Conservation (phyloP, 2,329 filamentous ascomycete species). For the Apiospora koreana region DNA sequence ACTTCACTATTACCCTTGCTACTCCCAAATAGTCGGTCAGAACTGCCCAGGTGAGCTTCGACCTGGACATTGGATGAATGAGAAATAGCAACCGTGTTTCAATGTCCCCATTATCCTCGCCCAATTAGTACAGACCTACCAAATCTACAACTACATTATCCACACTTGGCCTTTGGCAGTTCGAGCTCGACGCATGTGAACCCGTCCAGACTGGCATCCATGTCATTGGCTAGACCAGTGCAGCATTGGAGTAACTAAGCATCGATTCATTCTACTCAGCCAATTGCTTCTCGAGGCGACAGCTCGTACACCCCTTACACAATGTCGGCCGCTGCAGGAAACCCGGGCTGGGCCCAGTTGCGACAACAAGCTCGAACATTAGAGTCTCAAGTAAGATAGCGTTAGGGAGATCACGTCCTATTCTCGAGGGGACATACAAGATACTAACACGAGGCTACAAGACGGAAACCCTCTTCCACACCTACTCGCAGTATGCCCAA, state of each 20-base stretch:
- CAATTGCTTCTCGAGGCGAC: background rate
- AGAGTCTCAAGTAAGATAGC: constrained; percentile 75
- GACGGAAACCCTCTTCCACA: constrained; percentile 83
- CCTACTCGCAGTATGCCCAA: constrained; percentile 88
- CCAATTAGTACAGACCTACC: constrained; percentile 3
- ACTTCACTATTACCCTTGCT: too few relatives aligned
- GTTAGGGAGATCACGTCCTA: background rate
- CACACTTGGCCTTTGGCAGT: background rate
- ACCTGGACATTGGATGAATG: constrained; percentile 4
- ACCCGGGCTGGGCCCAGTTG: constrained; percentile 84
- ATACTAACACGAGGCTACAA: constrained; percentile 37
- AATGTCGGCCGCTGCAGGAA: constrained; percentile 57
- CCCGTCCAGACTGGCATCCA: background rate
- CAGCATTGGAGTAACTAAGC: background rate
- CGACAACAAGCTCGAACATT: constrained; percentile 87
- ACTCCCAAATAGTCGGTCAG: background rate
- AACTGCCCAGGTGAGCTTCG: background rate
- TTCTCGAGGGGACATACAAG: too few relatives aligned
- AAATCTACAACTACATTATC: constrained; percentile 1
- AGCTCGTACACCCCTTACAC: background rate
- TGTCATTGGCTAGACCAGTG: background rate
- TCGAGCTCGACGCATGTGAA: constrained; percentile 4
- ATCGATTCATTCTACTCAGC: background rate
- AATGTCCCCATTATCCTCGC: constrained; percentile 5
- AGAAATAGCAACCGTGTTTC: background rate